These are phyloP conservation scores for Canavalia ensiformis DNA, from an alignment of 306 rosid genomes.

Conservation along the genomic window DNA sequence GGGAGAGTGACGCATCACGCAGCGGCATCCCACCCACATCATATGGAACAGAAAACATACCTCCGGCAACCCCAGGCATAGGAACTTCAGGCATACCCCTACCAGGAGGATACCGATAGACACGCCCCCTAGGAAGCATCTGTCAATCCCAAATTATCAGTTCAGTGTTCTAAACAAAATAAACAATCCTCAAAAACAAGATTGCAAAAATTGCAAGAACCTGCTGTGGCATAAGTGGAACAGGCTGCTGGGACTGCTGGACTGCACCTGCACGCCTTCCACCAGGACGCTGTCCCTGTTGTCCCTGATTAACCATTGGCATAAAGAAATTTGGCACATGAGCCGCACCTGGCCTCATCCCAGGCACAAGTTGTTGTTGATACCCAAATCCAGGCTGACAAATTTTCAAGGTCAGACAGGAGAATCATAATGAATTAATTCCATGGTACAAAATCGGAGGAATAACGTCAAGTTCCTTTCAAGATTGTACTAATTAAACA, in stretches of 20 bases:
- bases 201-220: slow-evolving; percentile 49
- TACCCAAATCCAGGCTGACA: slow-evolving; percentile 96
- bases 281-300: slow-evolving; percentile 95
- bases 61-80: slow-evolving; percentile 94
- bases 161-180: slow-evolving; percentile 23
- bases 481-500: background rate
- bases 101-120: slow-evolving; percentile 92
- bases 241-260: slow-evolving; percentile 91
- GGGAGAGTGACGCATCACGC: slow-evolving; percentile 82
- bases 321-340: slow-evolving; percentile 95
- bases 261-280: slow-evolving; percentile 89
- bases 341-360: slow-evolving; percentile 98
- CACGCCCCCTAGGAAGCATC: slow-evolving; percentile 96
- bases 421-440: slow-evolving; percentile 26
- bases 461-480: background rate
- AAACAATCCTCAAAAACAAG: background rate
- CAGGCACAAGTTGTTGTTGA: slow-evolving; percentile 98
- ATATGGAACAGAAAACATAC: slow-evolving; percentile 96
- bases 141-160: slow-evolving; percentile 48
- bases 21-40: slow-evolving; percentile 83
- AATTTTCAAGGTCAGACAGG: slow-evolving; percentile 17
- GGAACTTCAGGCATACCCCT: slow-evolving; percentile 89
- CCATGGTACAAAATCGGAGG: slow-evolving; percentile 13
- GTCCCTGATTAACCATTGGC: slow-evolving; percentile 99
- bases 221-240: slow-evolving; percentile 95